Evolutionary conservation across 225 moss, liverwort and hornwort genomes (phyloP).

Genomic region (Pseudisothecium myosuroides): DNA sequence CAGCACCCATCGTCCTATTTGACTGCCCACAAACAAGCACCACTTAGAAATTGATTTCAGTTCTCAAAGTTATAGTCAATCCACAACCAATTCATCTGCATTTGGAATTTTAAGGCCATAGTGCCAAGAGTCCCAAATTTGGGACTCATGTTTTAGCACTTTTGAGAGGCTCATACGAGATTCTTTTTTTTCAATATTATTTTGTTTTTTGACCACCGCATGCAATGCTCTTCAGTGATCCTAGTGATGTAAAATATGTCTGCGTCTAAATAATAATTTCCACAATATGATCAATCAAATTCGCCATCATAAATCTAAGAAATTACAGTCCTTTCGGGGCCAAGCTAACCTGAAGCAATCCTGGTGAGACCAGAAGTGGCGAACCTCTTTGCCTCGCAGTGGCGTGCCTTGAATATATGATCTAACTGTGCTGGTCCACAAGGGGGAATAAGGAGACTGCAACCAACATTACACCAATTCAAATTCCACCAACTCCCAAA

Average conservation of each 20-base stretch:
- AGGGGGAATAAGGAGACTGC: slow-evolving; percentile 4
- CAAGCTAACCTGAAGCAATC: slow-evolving; percentile 15
- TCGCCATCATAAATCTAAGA: not conserved
- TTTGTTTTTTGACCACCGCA: not conserved
- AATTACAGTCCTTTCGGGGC: not conserved
- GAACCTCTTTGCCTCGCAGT: slow-evolving; percentile 11
- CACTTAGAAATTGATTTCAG: not conserved
- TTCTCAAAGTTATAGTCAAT: not conserved
- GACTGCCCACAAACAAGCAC: not conserved
- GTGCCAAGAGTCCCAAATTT: not conserved
- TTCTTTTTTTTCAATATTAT: not conserved
- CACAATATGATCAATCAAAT: not conserved
- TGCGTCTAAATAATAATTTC: not conserved
- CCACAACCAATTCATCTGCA: not conserved
- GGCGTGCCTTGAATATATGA: slow-evolving; percentile 18
- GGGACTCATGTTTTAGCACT: not conserved
- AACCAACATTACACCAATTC: not conserved
- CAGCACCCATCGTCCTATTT: slow-evolving; percentile 22
- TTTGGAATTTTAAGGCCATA: not conserved
- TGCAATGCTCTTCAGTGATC: not conserved
- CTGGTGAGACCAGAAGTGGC: slow-evolving; percentile 16
- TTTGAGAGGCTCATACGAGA: not conserved
- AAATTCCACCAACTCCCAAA: not conserved
- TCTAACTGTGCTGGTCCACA: not conserved
- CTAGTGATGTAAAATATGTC: not conserved